These are phyloP conservation scores for Cryptococcus sp. DNA, from an alignment of 1,284 basidiomycete genomes.

Conservation along the genomic window DNA sequence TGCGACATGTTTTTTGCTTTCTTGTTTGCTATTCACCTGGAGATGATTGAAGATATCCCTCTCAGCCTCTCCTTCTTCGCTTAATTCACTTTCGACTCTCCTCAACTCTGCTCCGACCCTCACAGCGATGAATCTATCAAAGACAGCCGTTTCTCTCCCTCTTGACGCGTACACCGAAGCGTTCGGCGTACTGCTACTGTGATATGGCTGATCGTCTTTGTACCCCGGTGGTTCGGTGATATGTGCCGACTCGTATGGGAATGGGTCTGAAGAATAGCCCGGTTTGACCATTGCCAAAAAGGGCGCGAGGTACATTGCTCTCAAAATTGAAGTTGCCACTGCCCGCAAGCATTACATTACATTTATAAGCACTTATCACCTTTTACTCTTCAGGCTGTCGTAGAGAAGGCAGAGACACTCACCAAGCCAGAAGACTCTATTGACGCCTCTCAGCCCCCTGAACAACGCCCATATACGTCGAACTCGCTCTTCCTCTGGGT, in stretches of 20 bases:
- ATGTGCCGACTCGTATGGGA: constrained; percentile 26
- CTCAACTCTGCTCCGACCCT: constrained; percentile 41
- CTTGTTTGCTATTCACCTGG: constrained; percentile 26
- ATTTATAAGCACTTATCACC: no score
- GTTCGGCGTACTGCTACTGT: not conserved
- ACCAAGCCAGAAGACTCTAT: constrained; percentile 44
- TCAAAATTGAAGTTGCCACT: constrained; percentile 40
- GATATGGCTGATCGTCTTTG: not conserved
- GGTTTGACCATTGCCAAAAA: constrained; percentile 25
- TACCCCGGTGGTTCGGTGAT: constrained; percentile 1
- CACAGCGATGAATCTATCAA: constrained; percentile 48
- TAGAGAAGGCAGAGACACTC: constrained; percentile 10
- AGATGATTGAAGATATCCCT: constrained; percentile 33
- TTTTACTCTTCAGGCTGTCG: no score
- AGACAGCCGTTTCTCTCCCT: constrained; percentile 40
- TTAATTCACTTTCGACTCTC: constrained; percentile 35
- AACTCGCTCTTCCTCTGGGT: constrained; percentile 37
- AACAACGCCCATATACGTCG: constrained; percentile 37
- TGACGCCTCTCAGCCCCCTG: constrained; percentile 32
- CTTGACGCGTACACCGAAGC: constrained; percentile 35
- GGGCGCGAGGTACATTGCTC: constrained; percentile 23
- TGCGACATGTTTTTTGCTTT: no score
- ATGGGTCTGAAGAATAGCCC: constrained; percentile 33
- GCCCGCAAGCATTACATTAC: not conserved
- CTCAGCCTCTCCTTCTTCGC: constrained; percentile 36